phyloP scores from a whole-genome alignment of 495 filamentous ascomycete genomes.

The Xylaria castorea region DNA sequence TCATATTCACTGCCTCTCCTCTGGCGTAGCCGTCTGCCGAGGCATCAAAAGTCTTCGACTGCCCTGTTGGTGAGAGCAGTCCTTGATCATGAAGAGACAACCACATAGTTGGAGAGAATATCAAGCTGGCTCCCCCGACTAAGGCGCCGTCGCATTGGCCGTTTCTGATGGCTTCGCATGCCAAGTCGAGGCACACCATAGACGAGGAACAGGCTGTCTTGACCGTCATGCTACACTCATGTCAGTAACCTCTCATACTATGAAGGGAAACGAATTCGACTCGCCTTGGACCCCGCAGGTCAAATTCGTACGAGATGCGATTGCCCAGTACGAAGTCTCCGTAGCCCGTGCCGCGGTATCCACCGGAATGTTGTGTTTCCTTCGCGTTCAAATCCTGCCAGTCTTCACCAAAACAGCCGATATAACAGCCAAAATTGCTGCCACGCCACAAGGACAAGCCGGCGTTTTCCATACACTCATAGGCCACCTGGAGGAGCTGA shows the following conservation, averaged over 20 bases:
- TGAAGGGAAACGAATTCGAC: neutral
- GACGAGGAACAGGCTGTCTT: constrained; percentile 62
- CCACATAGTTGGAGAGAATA: constrained; percentile 38
- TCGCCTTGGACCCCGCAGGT: constrained; percentile 45
- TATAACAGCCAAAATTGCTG: constrained; percentile 52
- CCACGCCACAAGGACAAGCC: constrained; percentile 55
- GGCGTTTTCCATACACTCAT: constrained; percentile 54
- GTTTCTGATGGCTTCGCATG: constrained; percentile 48
- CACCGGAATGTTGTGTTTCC: constrained; percentile 35
- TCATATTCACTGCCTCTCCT: constrained; percentile 43
- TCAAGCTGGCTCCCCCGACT: constrained; percentile 51
- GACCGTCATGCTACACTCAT: constrained; percentile 43
- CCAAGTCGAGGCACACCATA: constrained; percentile 59
- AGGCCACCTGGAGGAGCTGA: constrained; percentile 56
- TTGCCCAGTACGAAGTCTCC: constrained; percentile 47
- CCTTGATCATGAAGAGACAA: constrained; percentile 40
- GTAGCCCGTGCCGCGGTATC: constrained; percentile 31
- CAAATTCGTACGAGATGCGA: constrained; percentile 44
- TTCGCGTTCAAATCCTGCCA: constrained; percentile 43
- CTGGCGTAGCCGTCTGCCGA: constrained; percentile 47
- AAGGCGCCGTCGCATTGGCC: constrained; percentile 53
- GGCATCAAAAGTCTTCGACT: constrained; percentile 49
- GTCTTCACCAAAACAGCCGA: constrained; percentile 54
- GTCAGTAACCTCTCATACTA: neutral
- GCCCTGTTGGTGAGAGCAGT: constrained; percentile 41